These are phyloP conservation scores for Solanum habrochaites DNA, from an alignment of 257 asterid genomes.

Conservation along the genomic window DNA sequence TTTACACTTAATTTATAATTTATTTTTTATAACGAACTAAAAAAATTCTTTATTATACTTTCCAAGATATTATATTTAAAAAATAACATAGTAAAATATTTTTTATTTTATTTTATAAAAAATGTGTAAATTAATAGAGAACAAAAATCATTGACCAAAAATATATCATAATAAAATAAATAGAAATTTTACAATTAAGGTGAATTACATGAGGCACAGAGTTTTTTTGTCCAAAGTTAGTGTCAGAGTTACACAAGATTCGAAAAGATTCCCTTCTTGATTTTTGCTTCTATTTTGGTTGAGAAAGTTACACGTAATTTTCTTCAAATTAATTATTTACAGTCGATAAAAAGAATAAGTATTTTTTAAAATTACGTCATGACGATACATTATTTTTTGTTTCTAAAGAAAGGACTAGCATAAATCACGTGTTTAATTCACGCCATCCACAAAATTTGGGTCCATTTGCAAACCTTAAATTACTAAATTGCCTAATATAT, in stretches of 20 bases:
- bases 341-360: background rate
- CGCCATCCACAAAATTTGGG: background rate
- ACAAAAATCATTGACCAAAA: too few species aligned
- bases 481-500: background rate
- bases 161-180: too few species aligned
- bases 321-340: background rate
- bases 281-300: background rate
- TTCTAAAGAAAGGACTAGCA: background rate
- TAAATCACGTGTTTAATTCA: background rate
- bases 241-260: background rate
- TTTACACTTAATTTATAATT: too few species aligned
- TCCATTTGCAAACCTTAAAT: background rate
- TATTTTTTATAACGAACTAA: too few species aligned
- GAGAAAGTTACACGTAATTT: background rate
- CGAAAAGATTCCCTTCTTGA: background rate
- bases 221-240: background rate
- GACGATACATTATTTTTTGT: background rate
- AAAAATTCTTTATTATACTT: rapidly evolving
- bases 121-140: too few species aligned
- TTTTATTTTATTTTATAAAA: too few species aligned
- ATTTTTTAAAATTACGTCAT: too few species aligned
- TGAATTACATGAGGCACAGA: background rate
- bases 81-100: too few species aligned
- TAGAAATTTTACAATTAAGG: background rate
- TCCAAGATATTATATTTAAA: too few species aligned